These are phyloP conservation scores for Cyberlindnera bimundalis DNA, from an alignment of 805 yeast genomes.

Conservation along the genomic window DNA sequence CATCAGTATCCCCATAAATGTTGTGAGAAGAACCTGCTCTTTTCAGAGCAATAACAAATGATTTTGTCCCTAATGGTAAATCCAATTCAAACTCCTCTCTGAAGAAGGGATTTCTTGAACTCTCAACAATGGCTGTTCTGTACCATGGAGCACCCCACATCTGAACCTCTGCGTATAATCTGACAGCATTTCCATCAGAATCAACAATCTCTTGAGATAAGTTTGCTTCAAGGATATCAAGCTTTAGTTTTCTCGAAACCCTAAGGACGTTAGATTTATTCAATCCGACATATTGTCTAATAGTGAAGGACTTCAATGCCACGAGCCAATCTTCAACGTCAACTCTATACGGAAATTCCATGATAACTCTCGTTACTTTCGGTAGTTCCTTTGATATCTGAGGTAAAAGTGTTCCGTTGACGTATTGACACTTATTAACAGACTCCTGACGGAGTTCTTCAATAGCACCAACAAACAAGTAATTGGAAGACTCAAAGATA, in stretches of 20 bases:
- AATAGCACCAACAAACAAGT: constrained; percentile 55
- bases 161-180: constrained; percentile 63
- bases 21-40: constrained; percentile 17
- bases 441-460: constrained; percentile 44
- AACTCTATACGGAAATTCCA: constrained; percentile 62
- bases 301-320: constrained; percentile 60
- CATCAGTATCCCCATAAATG: constrained; percentile 30
- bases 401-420: constrained; percentile 3
- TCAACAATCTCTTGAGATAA: constrained; percentile 31
- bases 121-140: constrained; percentile 61
- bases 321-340: constrained; percentile 79
- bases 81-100: constrained; percentile 70
- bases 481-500: constrained; percentile 54
- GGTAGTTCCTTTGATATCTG: constrained; percentile 31
- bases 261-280: constrained; percentile 38
- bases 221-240: constrained; percentile 66
- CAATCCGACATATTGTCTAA: constrained; percentile 44
- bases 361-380: constrained; percentile 38
- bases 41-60: constrained; percentile 47
- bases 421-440: constrained; percentile 9
- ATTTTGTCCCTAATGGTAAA: constrained; percentile 49
- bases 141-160: constrained; percentile 78
- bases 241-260: constrained; percentile 47
- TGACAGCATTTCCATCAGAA: constrained; percentile 11
- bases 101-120: constrained; percentile 67